Evolutionary conservation across 1,284 basidiomycete species (phyloP).

Genomic region (Cutaneotrichosporon cavernicola): DNA sequence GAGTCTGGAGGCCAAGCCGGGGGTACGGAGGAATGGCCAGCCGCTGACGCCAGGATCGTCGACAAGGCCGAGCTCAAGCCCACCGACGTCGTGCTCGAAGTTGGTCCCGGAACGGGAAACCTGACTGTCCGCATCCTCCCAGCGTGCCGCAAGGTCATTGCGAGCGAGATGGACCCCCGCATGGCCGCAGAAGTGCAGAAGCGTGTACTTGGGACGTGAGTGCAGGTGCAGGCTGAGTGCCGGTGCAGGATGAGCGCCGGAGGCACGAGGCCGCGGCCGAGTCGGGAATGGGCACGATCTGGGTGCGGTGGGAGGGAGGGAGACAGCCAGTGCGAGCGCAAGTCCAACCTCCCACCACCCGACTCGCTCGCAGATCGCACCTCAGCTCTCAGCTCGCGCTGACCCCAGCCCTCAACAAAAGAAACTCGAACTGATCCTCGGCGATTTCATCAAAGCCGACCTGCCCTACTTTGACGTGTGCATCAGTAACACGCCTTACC

Average conservation of each 20-base stretch:
- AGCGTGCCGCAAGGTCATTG: slow-evolving; percentile 86
- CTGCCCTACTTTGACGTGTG: slow-evolving; percentile 98
- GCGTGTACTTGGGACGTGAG: slow-evolving; percentile 96
- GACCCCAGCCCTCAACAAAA: slow-evolving; percentile 79
- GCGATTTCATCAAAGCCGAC: slow-evolving; percentile 95
- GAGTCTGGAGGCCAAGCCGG: slow-evolving; percentile 53
- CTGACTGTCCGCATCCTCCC: slow-evolving; percentile 92
- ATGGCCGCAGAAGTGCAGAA: slow-evolving; percentile 98
- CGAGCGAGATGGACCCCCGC: slow-evolving; percentile 97
- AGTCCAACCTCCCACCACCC: background rate
- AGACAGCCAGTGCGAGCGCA: no score
- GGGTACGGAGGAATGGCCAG: no score
- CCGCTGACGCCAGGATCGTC: slow-evolving; percentile 63
- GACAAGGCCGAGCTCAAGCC: slow-evolving; percentile 88
- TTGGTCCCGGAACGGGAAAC: slow-evolving; percentile 98
- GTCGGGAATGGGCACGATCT: background rate
- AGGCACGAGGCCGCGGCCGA: no score
- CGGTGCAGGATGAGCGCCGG: no score
- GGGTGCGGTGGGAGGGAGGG: background rate
- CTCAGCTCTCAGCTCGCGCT: background rate
- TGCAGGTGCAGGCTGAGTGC: slow-evolving; percentile 35
- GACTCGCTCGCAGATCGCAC: background rate
- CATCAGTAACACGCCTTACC: slow-evolving; percentile 96
- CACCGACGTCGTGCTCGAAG: slow-evolving; percentile 94
- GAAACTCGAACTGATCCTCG: slow-evolving; percentile 90